A percentile compares a stretch with the other conserved stretches of the same genome.
Conservation (phyloP, 164 flowering plant species). For the Vitis cinerea region DNA sequence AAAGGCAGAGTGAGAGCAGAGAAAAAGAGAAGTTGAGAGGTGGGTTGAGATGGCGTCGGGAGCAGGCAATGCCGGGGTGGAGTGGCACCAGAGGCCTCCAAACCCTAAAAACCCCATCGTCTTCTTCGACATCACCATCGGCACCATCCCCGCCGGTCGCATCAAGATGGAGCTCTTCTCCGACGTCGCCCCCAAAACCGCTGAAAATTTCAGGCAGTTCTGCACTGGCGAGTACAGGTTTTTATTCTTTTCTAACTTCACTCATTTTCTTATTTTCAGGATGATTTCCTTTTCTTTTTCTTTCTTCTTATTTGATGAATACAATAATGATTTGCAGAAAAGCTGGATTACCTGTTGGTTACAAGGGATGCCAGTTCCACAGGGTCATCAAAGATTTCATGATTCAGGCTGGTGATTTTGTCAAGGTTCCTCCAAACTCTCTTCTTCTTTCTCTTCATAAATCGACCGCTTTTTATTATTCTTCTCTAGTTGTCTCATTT, state of each 20-base stretch:
- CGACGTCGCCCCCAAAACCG: conserved; percentile 87
- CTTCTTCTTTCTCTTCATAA: background rate
- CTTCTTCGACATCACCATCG: conserved; percentile 94
- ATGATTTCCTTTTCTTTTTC: background rate
- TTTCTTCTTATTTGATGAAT: conserved; percentile 5
- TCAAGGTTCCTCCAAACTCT: conserved; percentile 50
- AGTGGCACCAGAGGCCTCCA: conserved; percentile 95
- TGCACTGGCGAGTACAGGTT: conserved; percentile 96
- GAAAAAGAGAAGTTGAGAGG: background rate
- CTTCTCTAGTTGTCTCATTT: background rate
- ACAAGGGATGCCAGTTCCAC: conserved; percentile 92
- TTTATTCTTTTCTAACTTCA: background rate
- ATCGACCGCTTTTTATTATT: background rate
- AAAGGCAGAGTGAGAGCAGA: too few relatives aligned
- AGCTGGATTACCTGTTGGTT: conserved; percentile 88
- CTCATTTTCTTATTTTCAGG: background rate
- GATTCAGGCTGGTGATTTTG: conserved; percentile 96
- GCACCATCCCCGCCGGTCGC: conserved; percentile 89
- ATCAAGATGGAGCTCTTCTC: conserved; percentile 99
- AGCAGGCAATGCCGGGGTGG: conserved; percentile 46
- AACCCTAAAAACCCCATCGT: conserved; percentile 96
- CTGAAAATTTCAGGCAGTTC: conserved; percentile 97
- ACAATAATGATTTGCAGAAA: conserved; percentile 52
- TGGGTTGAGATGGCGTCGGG: conserved; percentile 31
- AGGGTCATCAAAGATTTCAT: conserved; percentile 95